Evolutionary conservation across 805 yeast genomes (phyloP).

Genomic region (Candida qinlingensis): DNA sequence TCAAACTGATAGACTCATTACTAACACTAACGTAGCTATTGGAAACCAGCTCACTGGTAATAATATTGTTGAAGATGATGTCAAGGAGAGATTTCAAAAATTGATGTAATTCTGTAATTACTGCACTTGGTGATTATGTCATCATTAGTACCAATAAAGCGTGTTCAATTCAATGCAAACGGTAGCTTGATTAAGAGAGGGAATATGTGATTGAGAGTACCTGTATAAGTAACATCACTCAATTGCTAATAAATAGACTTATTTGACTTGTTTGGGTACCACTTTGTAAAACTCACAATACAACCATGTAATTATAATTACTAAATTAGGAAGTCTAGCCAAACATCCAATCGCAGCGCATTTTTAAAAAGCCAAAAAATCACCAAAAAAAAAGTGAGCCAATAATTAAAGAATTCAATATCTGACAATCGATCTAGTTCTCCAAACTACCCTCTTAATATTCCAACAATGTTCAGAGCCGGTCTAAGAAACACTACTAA

Average conservation of each 20-base stretch:
- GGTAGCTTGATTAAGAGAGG: background rate
- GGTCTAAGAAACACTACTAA: slow-evolving; percentile 29
- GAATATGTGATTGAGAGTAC: background rate
- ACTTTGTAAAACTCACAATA: background rate
- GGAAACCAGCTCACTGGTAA: slow-evolving; percentile 73
- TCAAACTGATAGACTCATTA: background rate
- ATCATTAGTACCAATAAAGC: background rate
- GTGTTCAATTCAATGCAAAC: background rate
- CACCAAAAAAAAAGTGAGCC: slow-evolving; percentile 11
- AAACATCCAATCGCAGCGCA: slow-evolving; percentile 14
- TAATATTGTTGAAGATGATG: slow-evolving; percentile 53
- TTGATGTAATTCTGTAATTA: slow-evolving; percentile 7
- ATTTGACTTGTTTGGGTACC: background rate
- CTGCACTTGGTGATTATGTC: background rate
- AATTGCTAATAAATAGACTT: background rate
- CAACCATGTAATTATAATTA: background rate
- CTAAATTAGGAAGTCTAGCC: slow-evolving; percentile 19
- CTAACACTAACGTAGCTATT: slow-evolving; percentile 35
- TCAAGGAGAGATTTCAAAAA: slow-evolving; percentile 33
- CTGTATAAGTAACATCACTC: background rate
- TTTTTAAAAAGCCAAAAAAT: background rate
- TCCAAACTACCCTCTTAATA: background rate
- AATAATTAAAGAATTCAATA: slow-evolving; percentile 2
- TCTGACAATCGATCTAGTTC: no score
- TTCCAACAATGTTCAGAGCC: slow-evolving; percentile 38